These are phyloP conservation scores for Serendipita vermifera DNA, from an alignment of 768 basidiomycete genomes.

Conservation along the genomic window DNA sequence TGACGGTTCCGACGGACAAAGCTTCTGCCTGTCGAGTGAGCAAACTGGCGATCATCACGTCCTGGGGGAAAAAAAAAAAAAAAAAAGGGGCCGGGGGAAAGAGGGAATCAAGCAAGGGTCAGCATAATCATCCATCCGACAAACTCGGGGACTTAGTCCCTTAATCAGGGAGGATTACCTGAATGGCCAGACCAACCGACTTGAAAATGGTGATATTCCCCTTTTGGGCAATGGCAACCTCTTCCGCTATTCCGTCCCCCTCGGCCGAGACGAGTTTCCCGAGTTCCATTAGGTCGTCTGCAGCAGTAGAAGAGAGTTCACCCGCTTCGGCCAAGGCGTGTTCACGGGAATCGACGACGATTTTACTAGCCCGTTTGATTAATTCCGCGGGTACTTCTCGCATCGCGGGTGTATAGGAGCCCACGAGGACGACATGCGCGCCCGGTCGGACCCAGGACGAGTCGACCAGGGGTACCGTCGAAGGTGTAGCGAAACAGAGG, in stretches of 20 bases:
- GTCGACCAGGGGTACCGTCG: constrained; percentile 56
- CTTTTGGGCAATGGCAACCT: constrained; percentile 13
- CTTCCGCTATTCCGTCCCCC: neutral
- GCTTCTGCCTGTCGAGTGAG: constrained; percentile 50
- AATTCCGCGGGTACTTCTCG: constrained; percentile 53
- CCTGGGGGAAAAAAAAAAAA: constrained; percentile 32
- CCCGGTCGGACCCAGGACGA: constrained; percentile 47
- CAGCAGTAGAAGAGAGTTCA: constrained; percentile 51
- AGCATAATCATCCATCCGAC: neutral
- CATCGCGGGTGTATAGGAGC: constrained; percentile 75
- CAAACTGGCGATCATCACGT: constrained; percentile 64
- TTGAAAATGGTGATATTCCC: constrained; percentile 70
- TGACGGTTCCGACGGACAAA: constrained; percentile 36
- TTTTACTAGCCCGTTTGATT: constrained; percentile 37
- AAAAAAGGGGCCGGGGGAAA: neutral
- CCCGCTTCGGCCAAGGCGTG: constrained; percentile 53
- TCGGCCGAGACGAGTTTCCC: constrained; percentile 41
- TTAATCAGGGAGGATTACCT: too few species aligned
- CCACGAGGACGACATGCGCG: constrained; percentile 62
- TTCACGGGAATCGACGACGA: constrained; percentile 62
- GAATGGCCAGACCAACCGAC: constrained; percentile 73
- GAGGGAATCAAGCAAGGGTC: neutral
- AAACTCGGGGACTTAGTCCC: too few species aligned
- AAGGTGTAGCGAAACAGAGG: constrained; percentile 64
- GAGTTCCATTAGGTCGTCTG: constrained; percentile 45